Percentiles rank a stretch among this genome's conserved stretches.
phyloP scores from a whole-genome alignment of 257 asterid genomes.

The Cordia subcordata region DNA sequence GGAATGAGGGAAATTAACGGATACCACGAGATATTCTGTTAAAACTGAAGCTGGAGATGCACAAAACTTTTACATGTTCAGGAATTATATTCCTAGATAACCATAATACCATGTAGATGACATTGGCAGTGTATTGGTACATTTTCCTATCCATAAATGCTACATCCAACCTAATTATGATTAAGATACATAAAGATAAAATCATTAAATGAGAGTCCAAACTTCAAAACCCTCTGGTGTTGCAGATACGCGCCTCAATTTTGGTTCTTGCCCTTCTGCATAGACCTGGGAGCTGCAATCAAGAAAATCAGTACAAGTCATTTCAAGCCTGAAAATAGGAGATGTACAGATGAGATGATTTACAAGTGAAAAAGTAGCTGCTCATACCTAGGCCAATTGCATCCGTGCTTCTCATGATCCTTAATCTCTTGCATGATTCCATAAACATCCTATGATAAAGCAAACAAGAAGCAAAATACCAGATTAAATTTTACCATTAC shows the following conservation, averaged over 20 bases:
- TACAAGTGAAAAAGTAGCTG: background rate
- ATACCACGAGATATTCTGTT: no score
- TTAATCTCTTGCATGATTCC: slow-evolving; percentile 70
- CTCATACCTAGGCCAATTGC: slow-evolving; percentile 77
- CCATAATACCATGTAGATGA: background rate
- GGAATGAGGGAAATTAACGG: no score
- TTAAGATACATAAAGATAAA: background rate
- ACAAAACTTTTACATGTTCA: background rate
- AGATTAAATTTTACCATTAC: background rate
- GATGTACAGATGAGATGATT: no score
- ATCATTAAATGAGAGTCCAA: background rate
- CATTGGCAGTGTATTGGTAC: slow-evolving; percentile 3
- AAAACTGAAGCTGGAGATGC: no score
- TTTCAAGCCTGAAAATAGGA: background rate
- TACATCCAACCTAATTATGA: slow-evolving; percentile 11
- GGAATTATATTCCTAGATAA: slow-evolving; percentile 1
- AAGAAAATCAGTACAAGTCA: background rate
- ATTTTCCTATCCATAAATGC: slow-evolving; percentile 3
- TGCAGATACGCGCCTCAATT: background rate
- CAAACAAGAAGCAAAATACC: slow-evolving; percentile 4
- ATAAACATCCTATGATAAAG: slow-evolving; percentile 64
- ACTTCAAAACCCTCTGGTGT: background rate
- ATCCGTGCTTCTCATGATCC: slow-evolving; percentile 89
- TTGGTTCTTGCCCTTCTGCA: slow-evolving; percentile 59
- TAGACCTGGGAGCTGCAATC: slow-evolving; percentile 69